Evolutionary conservation across 2,329 filamentous ascomycete species (phyloP), one percentile per base, ranked within the genome.

Genomic region (Fusarium coffeatum): DNA sequence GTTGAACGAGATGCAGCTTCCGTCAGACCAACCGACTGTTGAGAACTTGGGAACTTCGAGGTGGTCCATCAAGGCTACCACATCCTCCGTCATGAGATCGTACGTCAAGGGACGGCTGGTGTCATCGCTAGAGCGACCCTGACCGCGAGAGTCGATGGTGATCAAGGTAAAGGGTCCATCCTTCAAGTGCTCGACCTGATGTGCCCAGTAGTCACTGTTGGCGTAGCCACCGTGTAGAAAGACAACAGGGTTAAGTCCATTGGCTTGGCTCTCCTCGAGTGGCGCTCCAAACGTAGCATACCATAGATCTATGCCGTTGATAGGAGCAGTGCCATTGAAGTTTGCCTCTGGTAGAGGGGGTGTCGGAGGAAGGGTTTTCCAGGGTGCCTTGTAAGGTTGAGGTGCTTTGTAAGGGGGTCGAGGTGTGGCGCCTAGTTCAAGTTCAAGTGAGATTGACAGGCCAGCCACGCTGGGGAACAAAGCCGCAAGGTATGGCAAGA

Each of bases 191-290:
- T 12, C 16, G 7, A 59, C 43, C 22, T 59, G 50, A 20, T 59
- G 30, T 8, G 22, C 28, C 20, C 15, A 59, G 5, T 56, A 59
- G 16, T 59, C 55, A 8, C 55, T 59, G 4, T 59, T 59, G 1
- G 50, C 50, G 34, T 27, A 59, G n/a, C 50, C 55, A 4, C 55
- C 55, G 5, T 56, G 55, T 16, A 59, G 37, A 3, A 59, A 59
- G 11, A 59, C 22, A 3, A 59, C 37, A 6, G 55, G 50, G 8
- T 1, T 22, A 1, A 56, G 23, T 8, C 50, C 55, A 18, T 34
- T 59, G 1, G n/a, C 37, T 2, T 23, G 30, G 3, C 37, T 59
- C 6, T 12, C 11, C 5, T 56, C 12, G 1, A 59, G 55, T 0
- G 49, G 28, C 3, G 49, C 13, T 13, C 55, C 37, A 12, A 8